Evolutionary conservation across 1,284 basidiomycete genomes (phyloP).

Genomic region (Rhodotorula mucilaginosa): DNA sequence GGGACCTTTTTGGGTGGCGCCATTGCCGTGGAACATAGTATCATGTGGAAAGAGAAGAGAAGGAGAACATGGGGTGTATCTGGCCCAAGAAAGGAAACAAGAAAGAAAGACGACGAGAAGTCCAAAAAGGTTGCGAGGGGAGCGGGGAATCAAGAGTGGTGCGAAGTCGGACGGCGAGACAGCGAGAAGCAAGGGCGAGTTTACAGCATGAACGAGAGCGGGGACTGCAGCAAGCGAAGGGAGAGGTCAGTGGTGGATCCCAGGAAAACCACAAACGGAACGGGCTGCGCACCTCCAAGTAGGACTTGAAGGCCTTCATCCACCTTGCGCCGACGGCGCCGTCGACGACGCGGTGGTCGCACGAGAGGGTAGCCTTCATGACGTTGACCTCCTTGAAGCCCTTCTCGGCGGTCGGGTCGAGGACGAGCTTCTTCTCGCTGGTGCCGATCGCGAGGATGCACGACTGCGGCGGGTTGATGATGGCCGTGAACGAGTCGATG

Average conservation of each 20-base stretch:
- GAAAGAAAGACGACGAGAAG: background rate
- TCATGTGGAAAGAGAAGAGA: background rate
- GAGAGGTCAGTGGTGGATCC: constrained; percentile 1
- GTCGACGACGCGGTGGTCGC: constrained; percentile 89
- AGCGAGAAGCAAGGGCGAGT: background rate
- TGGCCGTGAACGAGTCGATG: constrained; percentile 86
- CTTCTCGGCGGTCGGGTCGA: constrained; percentile 81
- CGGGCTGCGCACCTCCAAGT: constrained; percentile 93
- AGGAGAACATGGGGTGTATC: background rate
- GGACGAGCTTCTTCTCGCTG: constrained; percentile 81
- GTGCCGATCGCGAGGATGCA: constrained; percentile 95
- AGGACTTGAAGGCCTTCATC: constrained; percentile 92
- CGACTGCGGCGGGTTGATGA: constrained; percentile 98
- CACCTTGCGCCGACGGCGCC: constrained; percentile 87
- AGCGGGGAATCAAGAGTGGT: background rate
- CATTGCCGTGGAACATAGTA: background rate
- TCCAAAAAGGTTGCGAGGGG: background rate
- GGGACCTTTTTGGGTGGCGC: background rate
- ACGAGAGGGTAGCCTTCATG: constrained; percentile 95
- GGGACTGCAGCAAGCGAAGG: constrained; percentile 23
- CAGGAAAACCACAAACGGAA: constrained; percentile 67
- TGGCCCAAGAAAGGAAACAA: background rate
- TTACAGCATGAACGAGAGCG: constrained; percentile 47
- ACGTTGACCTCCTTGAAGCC: constrained; percentile 87
- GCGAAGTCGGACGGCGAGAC: background rate